Conservation (phyloP, 2,329 filamentous ascomycete genomes). For the Stachybotrys chlorohalonatus region DNA sequence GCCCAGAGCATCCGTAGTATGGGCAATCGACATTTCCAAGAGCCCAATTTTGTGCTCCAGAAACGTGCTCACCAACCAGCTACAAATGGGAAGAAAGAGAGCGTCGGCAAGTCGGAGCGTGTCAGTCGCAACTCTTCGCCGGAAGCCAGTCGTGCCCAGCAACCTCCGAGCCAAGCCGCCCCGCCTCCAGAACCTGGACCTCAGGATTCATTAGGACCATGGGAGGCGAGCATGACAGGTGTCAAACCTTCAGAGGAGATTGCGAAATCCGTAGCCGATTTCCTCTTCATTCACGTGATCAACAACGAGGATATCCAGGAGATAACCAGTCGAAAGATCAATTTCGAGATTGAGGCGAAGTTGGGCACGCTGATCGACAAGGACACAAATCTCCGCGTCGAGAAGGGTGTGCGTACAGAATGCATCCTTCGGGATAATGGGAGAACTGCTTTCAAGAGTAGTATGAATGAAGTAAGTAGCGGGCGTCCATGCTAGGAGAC, state of each 20-base stretch:
- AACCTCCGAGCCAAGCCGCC: slow-evolving; percentile 12
- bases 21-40: slow-evolving; percentile 26
- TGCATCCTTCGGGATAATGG: slow-evolving; percentile 55
- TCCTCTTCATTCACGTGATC: slow-evolving; percentile 65
- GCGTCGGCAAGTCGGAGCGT: slow-evolving; percentile 16
- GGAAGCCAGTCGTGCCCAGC: slow-evolving; percentile 28
- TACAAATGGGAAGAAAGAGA: slow-evolving; percentile 29
- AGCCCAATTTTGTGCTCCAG: slow-evolving; percentile 16
- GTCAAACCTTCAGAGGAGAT: slow-evolving; percentile 65
- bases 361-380: slow-evolving; percentile 73
- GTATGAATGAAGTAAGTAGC: slow-evolving; percentile 72
- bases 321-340: slow-evolving; percentile 53
- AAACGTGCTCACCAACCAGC: slow-evolving; percentile 13
- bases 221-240: slow-evolving; percentile 62
- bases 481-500: neutral
- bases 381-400: slow-evolving; percentile 59
- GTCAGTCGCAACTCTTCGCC: slow-evolving; percentile 38
- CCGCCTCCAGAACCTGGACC: slow-evolving; percentile 18
- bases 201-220: slow-evolving; percentile 38
- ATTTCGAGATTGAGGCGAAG: slow-evolving; percentile 92
- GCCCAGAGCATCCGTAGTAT: slow-evolving; percentile 30
- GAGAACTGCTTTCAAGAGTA: slow-evolving; percentile 68
- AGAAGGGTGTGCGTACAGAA: slow-evolving; percentile 60
- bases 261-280: slow-evolving; percentile 70
- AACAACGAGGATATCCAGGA: slow-evolving; percentile 56